These are phyloP conservation scores for Penicillium taxi DNA, from an alignment of 495 filamentous ascomycete genomes.

Conservation along the genomic window DNA sequence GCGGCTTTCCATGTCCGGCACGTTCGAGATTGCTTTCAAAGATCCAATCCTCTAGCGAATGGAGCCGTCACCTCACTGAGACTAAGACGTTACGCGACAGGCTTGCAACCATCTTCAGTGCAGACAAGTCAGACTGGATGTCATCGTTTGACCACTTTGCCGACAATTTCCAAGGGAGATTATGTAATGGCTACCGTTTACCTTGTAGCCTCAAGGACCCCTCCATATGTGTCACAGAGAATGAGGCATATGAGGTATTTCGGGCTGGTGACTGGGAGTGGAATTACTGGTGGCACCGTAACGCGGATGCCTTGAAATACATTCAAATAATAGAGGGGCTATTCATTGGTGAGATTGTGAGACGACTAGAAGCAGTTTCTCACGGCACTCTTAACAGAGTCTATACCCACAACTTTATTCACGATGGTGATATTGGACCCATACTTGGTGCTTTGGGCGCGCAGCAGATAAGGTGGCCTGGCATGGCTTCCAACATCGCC, in stretches of 20 bases:
- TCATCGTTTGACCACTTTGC: constrained; percentile 27
- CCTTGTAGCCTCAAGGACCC: constrained; percentile 19
- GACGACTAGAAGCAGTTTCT: constrained; percentile 13
- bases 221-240: constrained; percentile 16
- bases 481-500: constrained; percentile 30
- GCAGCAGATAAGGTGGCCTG: constrained; percentile 26
- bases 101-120: constrained; percentile 20
- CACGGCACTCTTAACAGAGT: constrained; percentile 10
- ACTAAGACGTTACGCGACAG: constrained; percentile 16
- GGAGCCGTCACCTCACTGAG: constrained; percentile 23
- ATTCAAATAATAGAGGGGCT: constrained; percentile 25
- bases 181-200: constrained; percentile 27
- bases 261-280: constrained; percentile 33
- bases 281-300: constrained; percentile 31
- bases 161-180: constrained; percentile 28
- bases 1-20: constrained; percentile 23
- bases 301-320: constrained; percentile 19
- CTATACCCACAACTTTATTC: constrained; percentile 30
- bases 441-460: constrained; percentile 27
- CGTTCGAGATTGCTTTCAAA: constrained; percentile 9
- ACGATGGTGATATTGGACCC: constrained; percentile 30
- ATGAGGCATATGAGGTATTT: constrained; percentile 24
- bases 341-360: constrained; percentile 24
- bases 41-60: constrained; percentile 19
- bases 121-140: constrained; percentile 18